Conservation (phyloP, 352 stramenopile species). For the Phytophthora citricola region DNA sequence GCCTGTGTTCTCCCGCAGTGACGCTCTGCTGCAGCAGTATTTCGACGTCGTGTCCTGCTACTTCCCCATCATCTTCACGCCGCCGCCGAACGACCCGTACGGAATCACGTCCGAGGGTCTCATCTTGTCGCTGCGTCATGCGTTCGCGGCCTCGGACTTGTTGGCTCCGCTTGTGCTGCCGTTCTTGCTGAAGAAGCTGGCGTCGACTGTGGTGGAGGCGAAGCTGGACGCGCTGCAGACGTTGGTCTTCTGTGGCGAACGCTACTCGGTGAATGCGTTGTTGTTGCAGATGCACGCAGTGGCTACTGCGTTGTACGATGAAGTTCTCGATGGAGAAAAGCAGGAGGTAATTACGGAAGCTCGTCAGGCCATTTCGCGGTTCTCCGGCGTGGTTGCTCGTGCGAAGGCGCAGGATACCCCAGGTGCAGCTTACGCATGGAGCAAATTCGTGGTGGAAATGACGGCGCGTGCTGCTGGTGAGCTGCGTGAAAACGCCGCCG, state of each 20-base stretch:
- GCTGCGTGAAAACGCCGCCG: slow-evolving; percentile 69
- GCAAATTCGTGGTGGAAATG: slow-evolving; percentile 85
- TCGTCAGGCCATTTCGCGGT: slow-evolving; percentile 66
- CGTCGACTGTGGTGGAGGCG: slow-evolving; percentile 75
- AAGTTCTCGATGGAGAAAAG: slow-evolving; percentile 87
- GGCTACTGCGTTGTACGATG: slow-evolving; percentile 76
- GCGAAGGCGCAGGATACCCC: slow-evolving; percentile 61
- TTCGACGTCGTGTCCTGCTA: slow-evolving; percentile 93
- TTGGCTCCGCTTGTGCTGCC: slow-evolving; percentile 83
- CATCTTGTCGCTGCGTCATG: slow-evolving; percentile 77
- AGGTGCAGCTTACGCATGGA: slow-evolving; percentile 81
- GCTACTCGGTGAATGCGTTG: slow-evolving; percentile 82
- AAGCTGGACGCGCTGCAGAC: slow-evolving; percentile 86
- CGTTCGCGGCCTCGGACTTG: slow-evolving; percentile 81
- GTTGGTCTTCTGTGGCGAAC: slow-evolving; percentile 82
- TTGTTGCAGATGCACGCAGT: slow-evolving; percentile 76
- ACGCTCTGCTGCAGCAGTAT: slow-evolving; percentile 81
- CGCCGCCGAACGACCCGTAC: slow-evolving; percentile 91
- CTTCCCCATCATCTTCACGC: slow-evolving; percentile 93
- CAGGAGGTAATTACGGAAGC: slow-evolving; percentile 79
- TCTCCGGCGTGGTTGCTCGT: slow-evolving; percentile 67
- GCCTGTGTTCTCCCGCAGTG: slow-evolving; percentile 67
- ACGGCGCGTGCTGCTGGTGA: slow-evolving; percentile 71
- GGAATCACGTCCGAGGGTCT: slow-evolving; percentile 90
- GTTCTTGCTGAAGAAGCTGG: slow-evolving; percentile 90